These are phyloP conservation scores for Whalleya microplaca DNA, from an alignment of 2,329 filamentous ascomycete species.

Conservation along the genomic window DNA sequence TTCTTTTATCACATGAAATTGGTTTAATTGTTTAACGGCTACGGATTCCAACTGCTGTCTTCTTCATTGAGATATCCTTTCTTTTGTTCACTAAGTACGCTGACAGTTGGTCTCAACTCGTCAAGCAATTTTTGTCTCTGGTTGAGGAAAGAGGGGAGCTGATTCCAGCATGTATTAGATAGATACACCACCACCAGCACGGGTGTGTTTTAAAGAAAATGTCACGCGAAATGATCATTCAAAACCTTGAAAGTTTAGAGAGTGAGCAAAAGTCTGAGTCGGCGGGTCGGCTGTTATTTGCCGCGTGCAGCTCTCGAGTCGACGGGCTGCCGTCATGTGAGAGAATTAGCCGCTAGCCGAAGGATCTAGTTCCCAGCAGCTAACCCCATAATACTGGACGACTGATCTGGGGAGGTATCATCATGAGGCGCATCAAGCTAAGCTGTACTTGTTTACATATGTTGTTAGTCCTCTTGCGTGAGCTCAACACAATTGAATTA, in stretches of 20 bases:
- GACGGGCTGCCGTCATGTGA: conserved; percentile 11
- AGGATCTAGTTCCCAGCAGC: not conserved
- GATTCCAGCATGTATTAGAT: conserved; percentile 1
- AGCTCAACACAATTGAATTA: too few species aligned
- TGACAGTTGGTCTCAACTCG: not conserved
- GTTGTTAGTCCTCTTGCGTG: too few species aligned
- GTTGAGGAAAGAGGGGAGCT: not conserved
- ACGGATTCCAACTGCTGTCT: not conserved
- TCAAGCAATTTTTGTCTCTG: not conserved
- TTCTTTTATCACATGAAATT: not conserved
- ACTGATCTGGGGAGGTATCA: too few species aligned
- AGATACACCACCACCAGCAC: not conserved
- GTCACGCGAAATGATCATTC: conserved; percentile 1
- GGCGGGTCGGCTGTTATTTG: conserved; percentile 2
- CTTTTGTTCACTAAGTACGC: not conserved
- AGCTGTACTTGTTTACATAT: too few species aligned
- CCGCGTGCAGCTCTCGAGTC: conserved; percentile 9
- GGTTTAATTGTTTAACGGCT: not conserved
- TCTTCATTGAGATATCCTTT: not conserved
- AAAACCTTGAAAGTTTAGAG: not conserved
- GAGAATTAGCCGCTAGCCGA: conserved; percentile 1
- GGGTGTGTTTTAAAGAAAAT: not conserved
- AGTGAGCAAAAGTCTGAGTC: not conserved
- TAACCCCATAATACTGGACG: conserved; percentile 4
- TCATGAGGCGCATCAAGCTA: too few species aligned